These are phyloP conservation scores for Nakazawaea ernobii DNA, from an alignment of 805 yeast species.

Conservation along the genomic window DNA sequence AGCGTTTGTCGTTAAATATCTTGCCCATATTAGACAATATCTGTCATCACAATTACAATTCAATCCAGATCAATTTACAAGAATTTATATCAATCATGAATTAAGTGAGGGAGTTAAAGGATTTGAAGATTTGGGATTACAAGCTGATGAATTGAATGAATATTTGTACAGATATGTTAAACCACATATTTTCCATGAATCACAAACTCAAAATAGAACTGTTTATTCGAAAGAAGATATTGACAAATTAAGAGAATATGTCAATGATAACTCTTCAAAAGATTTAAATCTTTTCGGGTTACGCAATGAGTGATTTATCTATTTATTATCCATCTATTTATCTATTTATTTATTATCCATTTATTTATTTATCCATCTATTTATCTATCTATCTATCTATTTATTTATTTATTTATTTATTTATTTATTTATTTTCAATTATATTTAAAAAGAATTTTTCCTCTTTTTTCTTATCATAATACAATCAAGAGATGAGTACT, in stretches of 20 bases:
- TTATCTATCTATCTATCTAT: background rate
- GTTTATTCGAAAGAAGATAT: slow-evolving; percentile 31
- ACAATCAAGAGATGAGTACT: too few species aligned
- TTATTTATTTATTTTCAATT: background rate
- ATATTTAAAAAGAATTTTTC: too few species aligned
- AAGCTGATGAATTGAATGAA: slow-evolving; percentile 47
- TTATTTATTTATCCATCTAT: slow-evolving; percentile 2
- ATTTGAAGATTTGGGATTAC: slow-evolving; percentile 67
- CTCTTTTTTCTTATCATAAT: too few species aligned
- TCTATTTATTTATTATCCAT: slow-evolving; percentile 1
- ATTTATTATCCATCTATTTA: slow-evolving; percentile 4
- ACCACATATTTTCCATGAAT: slow-evolving; percentile 27
- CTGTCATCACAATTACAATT: slow-evolving; percentile 33
- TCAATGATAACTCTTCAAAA: slow-evolving; percentile 28
- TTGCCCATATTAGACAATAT: slow-evolving; percentile 37
- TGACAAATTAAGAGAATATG: slow-evolving; percentile 28
- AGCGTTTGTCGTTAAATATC: slow-evolving; percentile 36
- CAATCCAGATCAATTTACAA: slow-evolving; percentile 69
- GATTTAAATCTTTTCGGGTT: slow-evolving; percentile 13
- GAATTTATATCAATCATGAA: slow-evolving; percentile 63
- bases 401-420: slow-evolving; percentile 2
- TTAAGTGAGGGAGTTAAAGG: slow-evolving; percentile 56
- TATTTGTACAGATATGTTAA: slow-evolving; percentile 38
- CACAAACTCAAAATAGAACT: slow-evolving; percentile 31
- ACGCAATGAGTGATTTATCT: slow-evolving; percentile 1